Base-by-base conservation (phyloP, 352 stramenopile genomes). In the Nothophytophthora sp. region DNA sequence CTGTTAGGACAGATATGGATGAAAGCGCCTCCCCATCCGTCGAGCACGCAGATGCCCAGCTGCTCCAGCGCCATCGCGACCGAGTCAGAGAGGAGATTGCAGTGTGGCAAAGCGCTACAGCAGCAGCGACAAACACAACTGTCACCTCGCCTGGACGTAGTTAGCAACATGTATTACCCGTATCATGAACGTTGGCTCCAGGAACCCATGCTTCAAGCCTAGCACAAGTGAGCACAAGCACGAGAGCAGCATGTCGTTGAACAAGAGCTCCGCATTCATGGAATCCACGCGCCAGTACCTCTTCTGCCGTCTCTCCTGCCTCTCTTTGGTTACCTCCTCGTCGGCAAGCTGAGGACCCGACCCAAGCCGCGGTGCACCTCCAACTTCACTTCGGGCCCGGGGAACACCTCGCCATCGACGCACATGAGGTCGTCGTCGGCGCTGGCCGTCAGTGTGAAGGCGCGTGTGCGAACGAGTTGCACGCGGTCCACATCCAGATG, bases 381-480 rank as follows among this genome's bases (percentile, higher is more conserved):
- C 32, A 77, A 70, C 52, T 78, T 66, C 13, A 81, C 36, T 39
- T 72, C 56, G 5, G 63, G 60, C 0, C 80, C 80, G 7, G 47
- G 38, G 30, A 90, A 81, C 22, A 71, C 49, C 30, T 90, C 80
- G 6, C 80, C 80, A 52, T 90, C 80, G 15, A 90, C 60, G 34
- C 72, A 88, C 18, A 90, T 67, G 23, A 73, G 44, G 19, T 86
- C 74, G 18, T 70, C 20, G 2, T 53, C 25, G 20, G 65, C 60
- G 24, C 55, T 67, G 10, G 59, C 42, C 19, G 50, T 33, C 20
- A 88, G 54, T 27, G 70, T 70, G 45, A 81, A 88, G 11, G 76
- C 80, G 32, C 80, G 78, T 3, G 80, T 91, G 18, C 74, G 71
- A 47, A 91, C 69, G 16, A 88, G 55, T 22, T 83, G 50, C 7